These are phyloP conservation scores for Fusarium solani-melongenae DNA, from an alignment of 2,329 filamentous ascomycete genomes.

Conservation along the genomic window DNA sequence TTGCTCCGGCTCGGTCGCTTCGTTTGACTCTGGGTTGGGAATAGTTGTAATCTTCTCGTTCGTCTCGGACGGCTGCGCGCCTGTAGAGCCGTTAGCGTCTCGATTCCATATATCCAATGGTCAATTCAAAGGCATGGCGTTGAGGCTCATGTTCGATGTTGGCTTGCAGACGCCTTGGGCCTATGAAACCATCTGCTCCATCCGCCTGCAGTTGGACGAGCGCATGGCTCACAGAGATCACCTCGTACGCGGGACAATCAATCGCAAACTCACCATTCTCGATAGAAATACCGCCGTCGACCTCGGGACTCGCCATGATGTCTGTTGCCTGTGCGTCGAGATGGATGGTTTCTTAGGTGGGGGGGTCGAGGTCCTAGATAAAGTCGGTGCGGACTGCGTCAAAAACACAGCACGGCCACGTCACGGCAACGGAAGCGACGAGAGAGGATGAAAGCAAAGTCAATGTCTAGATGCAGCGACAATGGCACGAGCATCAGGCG, in stretches of 20 bases:
- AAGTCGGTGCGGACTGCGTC: slow-evolving; percentile 15
- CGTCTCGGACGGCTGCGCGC: slow-evolving; percentile 5
- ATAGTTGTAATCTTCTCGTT: slow-evolving; percentile 39
- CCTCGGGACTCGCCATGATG: slow-evolving; percentile 29
- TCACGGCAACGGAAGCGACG: slow-evolving; percentile 10
- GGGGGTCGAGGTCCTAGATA: slow-evolving; percentile 15
- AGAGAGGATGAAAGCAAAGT: slow-evolving; percentile 7
- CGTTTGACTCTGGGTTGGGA: slow-evolving; percentile 28
- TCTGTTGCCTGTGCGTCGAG: slow-evolving; percentile 11
- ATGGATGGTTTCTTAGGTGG: slow-evolving; percentile 1
- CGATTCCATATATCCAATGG: neutral
- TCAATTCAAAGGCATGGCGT: neutral
- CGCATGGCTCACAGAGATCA: neutral
- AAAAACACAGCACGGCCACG: slow-evolving; percentile 24
- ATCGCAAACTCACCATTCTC: slow-evolving; percentile 35
- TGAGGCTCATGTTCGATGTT: neutral
- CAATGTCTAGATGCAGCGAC: slow-evolving; percentile 18
- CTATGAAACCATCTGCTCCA: slow-evolving; percentile 1
- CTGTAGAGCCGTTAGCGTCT: slow-evolving; percentile 24
- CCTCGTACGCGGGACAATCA: neutral
- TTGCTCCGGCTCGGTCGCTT: slow-evolving; percentile 20
- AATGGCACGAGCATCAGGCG: slow-evolving; percentile 29
- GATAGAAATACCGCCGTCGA: slow-evolving; percentile 7
- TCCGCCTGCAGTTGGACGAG: neutral
- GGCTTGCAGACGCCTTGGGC: neutral